phyloP scores from a whole-genome alignment of 768 basidiomycete genomes.

The Rhizopogon sp. region DNA sequence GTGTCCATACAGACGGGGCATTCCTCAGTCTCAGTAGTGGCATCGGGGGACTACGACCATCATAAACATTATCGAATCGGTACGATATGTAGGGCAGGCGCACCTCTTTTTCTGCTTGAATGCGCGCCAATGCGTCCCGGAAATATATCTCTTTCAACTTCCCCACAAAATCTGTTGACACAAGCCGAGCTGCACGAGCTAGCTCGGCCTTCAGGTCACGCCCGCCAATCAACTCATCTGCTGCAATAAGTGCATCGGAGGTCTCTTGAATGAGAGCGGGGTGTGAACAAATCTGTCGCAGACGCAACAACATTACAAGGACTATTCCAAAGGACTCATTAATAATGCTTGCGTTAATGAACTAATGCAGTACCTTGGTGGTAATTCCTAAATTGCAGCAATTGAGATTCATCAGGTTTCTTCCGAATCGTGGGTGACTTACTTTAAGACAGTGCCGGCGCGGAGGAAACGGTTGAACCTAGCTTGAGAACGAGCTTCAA shows the following conservation, averaged over 20 bases:
- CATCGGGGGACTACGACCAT: conserved; percentile 36
- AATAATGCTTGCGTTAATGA: neutral
- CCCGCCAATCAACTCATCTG: conserved; percentile 30
- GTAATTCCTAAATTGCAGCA: conserved; percentile 39
- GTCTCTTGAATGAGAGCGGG: conserved; percentile 61
- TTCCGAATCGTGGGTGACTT: conserved; percentile 8
- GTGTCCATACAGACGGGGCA: conserved; percentile 67
- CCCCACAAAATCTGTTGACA: conserved; percentile 44
- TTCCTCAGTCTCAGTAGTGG: conserved; percentile 45
- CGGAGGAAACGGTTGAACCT: conserved; percentile 59
- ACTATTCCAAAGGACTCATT: conserved; percentile 18
- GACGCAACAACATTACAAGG: conserved; percentile 44
- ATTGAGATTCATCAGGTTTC: neutral
- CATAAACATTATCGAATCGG: neutral
- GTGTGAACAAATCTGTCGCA: conserved; percentile 67
- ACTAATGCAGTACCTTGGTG: conserved; percentile 42
- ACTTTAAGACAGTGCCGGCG: conserved; percentile 68
- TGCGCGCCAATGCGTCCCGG: conserved; percentile 35
- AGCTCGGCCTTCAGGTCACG: conserved; percentile 36
- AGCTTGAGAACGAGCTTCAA: conserved; percentile 50
- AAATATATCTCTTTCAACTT: conserved; percentile 45
- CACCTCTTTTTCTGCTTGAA: conserved; percentile 52
- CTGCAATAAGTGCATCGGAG: conserved; percentile 38
- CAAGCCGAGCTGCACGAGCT: conserved; percentile 37
- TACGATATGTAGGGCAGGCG: conserved; percentile 3